A percentile compares a stretch with the other conserved stretches of the same genome.
These are phyloP conservation scores for Psilocybe cubensis DNA, from an alignment of 768 basidiomycete species.

Conservation along the genomic window DNA sequence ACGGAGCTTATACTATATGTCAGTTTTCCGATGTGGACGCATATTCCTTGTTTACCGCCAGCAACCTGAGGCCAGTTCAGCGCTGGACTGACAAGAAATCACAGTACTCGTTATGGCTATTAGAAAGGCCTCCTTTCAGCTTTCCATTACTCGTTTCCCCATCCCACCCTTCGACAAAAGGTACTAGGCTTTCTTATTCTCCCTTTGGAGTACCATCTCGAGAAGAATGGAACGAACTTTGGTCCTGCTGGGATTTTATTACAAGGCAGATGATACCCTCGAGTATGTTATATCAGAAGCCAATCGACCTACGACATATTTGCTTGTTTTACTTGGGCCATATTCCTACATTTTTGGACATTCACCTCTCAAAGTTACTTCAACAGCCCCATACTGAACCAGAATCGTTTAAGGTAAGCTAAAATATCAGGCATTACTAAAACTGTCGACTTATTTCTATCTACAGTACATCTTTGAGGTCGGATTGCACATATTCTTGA, in stretches of 20 bases:
- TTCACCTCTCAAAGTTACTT: slow-evolving; percentile 78
- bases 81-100: slow-evolving; percentile 79
- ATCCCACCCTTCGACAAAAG: slow-evolving; percentile 19
- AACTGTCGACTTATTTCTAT: slow-evolving; percentile 7
- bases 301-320: slow-evolving; percentile 93
- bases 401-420: slow-evolving; percentile 69
- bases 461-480: slow-evolving; percentile 78
- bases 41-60: slow-evolving; percentile 66
- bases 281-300: slow-evolving; percentile 86
- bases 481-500: slow-evolving; percentile 3
- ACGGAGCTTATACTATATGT: background rate
- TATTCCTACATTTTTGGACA: slow-evolving; percentile 91
- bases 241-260: slow-evolving; percentile 89
- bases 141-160: slow-evolving; percentile 67
- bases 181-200: slow-evolving; percentile 28
- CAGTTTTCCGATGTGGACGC: slow-evolving; percentile 84
- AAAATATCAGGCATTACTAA: too few species aligned
- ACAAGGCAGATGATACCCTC: slow-evolving; percentile 86
- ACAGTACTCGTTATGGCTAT: slow-evolving; percentile 86
- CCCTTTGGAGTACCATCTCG: slow-evolving; percentile 74
- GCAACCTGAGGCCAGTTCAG: slow-evolving; percentile 82
- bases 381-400: slow-evolving; percentile 85
- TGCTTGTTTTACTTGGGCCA: slow-evolving; percentile 98
- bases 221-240: slow-evolving; percentile 81
- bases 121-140: slow-evolving; percentile 82